Evolutionary conservation across 805 yeast species (phyloP).

Genomic region (Yarrowia hollandica): DNA sequence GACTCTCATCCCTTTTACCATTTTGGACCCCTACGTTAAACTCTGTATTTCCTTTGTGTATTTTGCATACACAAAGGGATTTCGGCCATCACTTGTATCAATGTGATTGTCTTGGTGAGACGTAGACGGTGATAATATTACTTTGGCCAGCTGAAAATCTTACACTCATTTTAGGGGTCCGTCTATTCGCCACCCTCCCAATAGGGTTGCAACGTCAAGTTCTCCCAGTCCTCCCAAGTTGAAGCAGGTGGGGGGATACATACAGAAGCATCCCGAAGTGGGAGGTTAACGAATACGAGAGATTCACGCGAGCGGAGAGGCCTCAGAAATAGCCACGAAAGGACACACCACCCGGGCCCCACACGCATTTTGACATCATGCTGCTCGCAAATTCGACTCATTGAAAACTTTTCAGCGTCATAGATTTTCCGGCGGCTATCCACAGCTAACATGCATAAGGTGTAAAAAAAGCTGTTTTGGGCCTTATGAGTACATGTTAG

Average conservation of each 20-base stretch:
- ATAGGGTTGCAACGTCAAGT: background rate
- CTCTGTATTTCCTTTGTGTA: background rate
- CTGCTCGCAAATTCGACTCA: slow-evolving; percentile 2
- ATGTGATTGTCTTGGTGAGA: background rate
- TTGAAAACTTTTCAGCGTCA: slow-evolving; percentile 9
- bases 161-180: too few relatives aligned
- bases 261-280: too few relatives aligned
- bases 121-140: background rate
- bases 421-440: slow-evolving; percentile 15
- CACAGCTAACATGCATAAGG: background rate
- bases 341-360: too few relatives aligned
- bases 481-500: too few relatives aligned
- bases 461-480: too few relatives aligned
- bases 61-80: background rate
- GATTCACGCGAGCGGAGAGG: too few relatives aligned
- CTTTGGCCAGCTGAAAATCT: too few relatives aligned
- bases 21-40: slow-evolving; percentile 14
- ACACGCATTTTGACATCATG: too few relatives aligned
- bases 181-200: background rate
- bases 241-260: too few relatives aligned
- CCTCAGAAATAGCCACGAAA: too few relatives aligned
- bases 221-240: too few relatives aligned
- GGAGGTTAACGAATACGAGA: slow-evolving; percentile 15
- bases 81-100: background rate
- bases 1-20: too few relatives aligned